Conservation (phyloP, 2,329 filamentous ascomycete species). For the Fusarium annulatum region DNA sequence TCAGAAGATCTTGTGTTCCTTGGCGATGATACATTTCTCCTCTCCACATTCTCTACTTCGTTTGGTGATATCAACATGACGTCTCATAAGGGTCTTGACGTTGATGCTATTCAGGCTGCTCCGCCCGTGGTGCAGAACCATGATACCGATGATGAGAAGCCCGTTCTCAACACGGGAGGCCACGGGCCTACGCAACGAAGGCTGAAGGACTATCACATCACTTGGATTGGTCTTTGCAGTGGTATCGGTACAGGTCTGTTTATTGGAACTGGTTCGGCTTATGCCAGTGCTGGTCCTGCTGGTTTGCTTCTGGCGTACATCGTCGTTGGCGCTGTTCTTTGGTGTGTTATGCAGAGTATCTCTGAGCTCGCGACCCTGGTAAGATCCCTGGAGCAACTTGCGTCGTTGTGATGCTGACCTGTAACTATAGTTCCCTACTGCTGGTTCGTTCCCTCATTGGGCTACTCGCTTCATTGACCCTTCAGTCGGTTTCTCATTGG, state of each 20-base stretch:
- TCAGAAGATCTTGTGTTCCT: not conserved
- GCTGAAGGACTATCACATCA: slow-evolving; percentile 40
- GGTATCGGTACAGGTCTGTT: slow-evolving; percentile 42
- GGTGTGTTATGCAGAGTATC: slow-evolving; percentile 44
- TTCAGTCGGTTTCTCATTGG: slow-evolving; percentile 37
- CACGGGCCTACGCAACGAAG: slow-evolving; percentile 39
- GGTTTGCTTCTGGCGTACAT: slow-evolving; percentile 38
- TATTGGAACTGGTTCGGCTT: slow-evolving; percentile 40
- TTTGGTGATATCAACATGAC: slow-evolving; percentile 4
- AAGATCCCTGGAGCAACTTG: not conserved
- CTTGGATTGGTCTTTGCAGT: slow-evolving; percentile 42
- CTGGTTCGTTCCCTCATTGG: slow-evolving; percentile 43
- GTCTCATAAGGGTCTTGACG: not conserved
- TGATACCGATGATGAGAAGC: slow-evolving; percentile 19
- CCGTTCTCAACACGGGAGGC: slow-evolving; percentile 38
- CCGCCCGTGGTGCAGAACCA: not conserved
- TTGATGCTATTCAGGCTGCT: slow-evolving; percentile 21
- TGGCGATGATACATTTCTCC: not conserved
- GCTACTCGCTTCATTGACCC: slow-evolving; percentile 43
- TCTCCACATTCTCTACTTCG: not conserved
- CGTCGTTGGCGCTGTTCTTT: slow-evolving; percentile 39
- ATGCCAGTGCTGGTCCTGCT: slow-evolving; percentile 40
- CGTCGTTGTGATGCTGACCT: not conserved
- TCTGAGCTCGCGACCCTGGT: slow-evolving; percentile 40
- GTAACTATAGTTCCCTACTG: slow-evolving; percentile 31